These are phyloP conservation scores for Suillus subalutaceus DNA, from an alignment of 768 basidiomycete genomes.

Conservation along the genomic window DNA sequence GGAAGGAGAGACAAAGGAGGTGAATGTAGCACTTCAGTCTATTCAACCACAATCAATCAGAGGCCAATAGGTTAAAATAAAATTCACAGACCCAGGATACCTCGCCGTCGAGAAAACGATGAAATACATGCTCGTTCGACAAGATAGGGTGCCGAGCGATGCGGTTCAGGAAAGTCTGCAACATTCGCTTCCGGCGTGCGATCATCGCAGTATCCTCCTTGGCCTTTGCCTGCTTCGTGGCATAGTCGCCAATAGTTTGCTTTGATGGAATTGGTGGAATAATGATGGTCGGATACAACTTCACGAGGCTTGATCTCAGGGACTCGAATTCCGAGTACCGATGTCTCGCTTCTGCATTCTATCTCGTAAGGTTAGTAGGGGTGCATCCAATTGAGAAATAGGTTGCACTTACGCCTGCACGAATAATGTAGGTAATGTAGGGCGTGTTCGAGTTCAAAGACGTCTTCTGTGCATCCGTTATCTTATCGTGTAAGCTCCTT, in stretches of 20 bases:
- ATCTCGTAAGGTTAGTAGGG: conserved; percentile 18
- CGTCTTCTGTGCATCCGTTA: conserved; percentile 95
- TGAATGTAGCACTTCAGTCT: conserved; percentile 93
- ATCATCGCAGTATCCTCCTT: conserved; percentile 96
- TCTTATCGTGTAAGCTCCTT: conserved; percentile 50
- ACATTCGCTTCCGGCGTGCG: conserved; percentile 87
- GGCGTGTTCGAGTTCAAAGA: conserved; percentile 83
- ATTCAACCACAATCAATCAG: conserved; percentile 16
- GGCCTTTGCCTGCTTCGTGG: conserved; percentile 94
- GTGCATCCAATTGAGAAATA: conserved; percentile 11
- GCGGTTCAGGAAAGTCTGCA: conserved; percentile 94
- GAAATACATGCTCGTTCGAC: conserved; percentile 94
- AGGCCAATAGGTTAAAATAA: not conserved
- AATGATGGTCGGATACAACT: conserved; percentile 93
- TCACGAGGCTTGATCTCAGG: conserved; percentile 77
- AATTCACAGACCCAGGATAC: conserved; percentile 83
- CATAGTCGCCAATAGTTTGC: conserved; percentile 94
- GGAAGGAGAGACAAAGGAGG: conserved; percentile 90
- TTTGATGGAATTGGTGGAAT: conserved; percentile 98
- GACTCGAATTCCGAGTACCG: conserved; percentile 99
- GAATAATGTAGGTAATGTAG: conserved; percentile 95
- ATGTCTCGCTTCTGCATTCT: conserved; percentile 84
- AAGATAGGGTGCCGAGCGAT: conserved; percentile 90
- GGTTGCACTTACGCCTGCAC: conserved; percentile 67
- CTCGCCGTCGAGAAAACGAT: conserved; percentile 93